Percentiles rank a stretch among this genome's conserved stretches.
These are phyloP conservation scores for Penicillium sp. DNA, from an alignment of 2,329 filamentous ascomycete species.

Conservation along the genomic window DNA sequence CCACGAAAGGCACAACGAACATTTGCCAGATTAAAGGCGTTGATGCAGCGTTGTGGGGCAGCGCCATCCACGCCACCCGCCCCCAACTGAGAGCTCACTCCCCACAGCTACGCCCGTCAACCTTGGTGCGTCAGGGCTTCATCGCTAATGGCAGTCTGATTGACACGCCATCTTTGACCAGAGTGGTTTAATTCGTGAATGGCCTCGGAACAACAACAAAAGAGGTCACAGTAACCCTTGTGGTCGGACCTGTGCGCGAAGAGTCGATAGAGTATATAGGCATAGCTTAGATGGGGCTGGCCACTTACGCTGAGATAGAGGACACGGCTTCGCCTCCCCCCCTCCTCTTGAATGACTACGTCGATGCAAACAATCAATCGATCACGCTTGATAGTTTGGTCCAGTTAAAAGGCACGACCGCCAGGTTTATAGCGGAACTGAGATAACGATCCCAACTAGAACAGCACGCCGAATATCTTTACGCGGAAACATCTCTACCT, in stretches of 20 bases:
- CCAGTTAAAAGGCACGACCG: neutral
- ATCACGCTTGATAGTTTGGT: constrained; percentile 6
- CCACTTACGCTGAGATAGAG: constrained; percentile 27
- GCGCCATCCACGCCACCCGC: constrained; percentile 37
- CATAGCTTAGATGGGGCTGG: constrained; percentile 33
- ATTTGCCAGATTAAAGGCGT: constrained; percentile 31
- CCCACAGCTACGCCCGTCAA: constrained; percentile 23
- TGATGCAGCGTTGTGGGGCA: constrained; percentile 39
- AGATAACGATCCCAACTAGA: neutral
- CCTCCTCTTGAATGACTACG: constrained; percentile 30
- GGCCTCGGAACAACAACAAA: constrained; percentile 31
- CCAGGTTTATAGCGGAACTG: neutral
- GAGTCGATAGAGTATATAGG: constrained; percentile 39
- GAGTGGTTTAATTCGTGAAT: constrained; percentile 34
- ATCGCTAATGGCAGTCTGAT: constrained; percentile 29
- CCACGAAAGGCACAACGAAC: constrained; percentile 9
- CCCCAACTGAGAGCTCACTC: constrained; percentile 21
- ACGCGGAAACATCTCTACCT: neutral
- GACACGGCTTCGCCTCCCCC: constrained; percentile 41
- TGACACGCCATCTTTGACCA: constrained; percentile 21
- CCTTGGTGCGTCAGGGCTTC: constrained; percentile 31
- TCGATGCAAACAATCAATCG: constrained; percentile 29
- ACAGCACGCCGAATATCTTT: neutral
- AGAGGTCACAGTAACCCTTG: constrained; percentile 35
- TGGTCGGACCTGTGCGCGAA: constrained; percentile 38